Evolutionary conservation across 2,329 filamentous ascomycete genomes (phyloP), one percentile per base, ranked within the genome.

Genomic region (Iodosphaeria phyllophila): DNA sequence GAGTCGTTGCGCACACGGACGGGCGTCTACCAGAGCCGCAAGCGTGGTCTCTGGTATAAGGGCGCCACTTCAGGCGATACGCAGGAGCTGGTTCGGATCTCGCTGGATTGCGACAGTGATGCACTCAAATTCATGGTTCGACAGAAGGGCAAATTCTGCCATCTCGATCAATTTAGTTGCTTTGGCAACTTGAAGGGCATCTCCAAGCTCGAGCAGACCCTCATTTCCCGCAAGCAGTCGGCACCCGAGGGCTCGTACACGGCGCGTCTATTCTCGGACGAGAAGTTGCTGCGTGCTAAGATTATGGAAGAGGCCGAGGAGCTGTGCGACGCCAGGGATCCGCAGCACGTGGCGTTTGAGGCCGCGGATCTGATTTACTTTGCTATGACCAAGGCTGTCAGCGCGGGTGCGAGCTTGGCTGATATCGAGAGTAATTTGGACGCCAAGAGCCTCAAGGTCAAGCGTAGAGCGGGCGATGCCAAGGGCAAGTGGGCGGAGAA

Each of bases 301-400:
- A 93, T 98, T 28, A 91, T 95, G 72, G 89, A 98, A 50, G 89
- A 98, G 49, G 89, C 89, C 0, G 79, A 91, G 42, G 89, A 98
- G 54, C 63, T 98, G 20, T 93, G 86, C 43, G 72, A 89, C 34
- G 86, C 89, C 10, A 72, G 71, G 35, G 74, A 71, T 0, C 76
- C 78, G 31, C 64, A 84, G 33, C 78, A 95, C 9, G 67, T 92
- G 32, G 82, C 89, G 3, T 92, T 92, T 34, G 89, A 98, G 50
- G 83, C 89, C 6, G 89, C 89, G 1, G 89, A 98, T 44, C 56
- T 98, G 28, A 72, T 98, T 26, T 98, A 95, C 56, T 98, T 98
- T 56, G 82, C 86, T 6, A 55, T 98, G 28, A 80, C 89, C 13
- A 91, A 84, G 50, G 92, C 83, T 30, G 63, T 92, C 20, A 66